These are phyloP conservation scores for Pulveroboletus sp. DNA, from an alignment of 768 basidiomycete genomes.

Conservation along the genomic window DNA sequence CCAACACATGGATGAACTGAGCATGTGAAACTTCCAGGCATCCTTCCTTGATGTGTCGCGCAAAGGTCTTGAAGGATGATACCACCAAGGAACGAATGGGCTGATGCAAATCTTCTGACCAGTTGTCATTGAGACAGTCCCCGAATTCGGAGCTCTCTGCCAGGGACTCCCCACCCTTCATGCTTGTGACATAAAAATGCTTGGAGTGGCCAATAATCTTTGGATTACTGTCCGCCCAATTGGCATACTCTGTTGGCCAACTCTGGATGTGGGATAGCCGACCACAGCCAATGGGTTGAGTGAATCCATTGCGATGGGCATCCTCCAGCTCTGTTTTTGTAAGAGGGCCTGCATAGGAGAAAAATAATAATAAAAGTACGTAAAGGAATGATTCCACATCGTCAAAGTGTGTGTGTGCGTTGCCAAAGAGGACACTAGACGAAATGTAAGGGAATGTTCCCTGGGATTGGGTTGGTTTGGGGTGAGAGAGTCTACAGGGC, in stretches of 20 bases:
- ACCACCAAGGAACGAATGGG: neutral
- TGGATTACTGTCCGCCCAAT: neutral
- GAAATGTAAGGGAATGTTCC: slow-evolving; percentile 14
- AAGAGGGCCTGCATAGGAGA: slow-evolving; percentile 5
- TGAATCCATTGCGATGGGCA: slow-evolving; percentile 1
- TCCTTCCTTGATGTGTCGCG: too few relatives aligned
- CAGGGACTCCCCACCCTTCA: neutral
- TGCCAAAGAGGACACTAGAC: slow-evolving; percentile 1
- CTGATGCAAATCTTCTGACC: neutral
- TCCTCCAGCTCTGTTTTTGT: neutral
- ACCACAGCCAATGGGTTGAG: neutral
- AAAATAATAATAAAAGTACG: slow-evolving; percentile 13
- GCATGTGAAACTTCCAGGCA: neutral
- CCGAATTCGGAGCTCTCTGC: neutral
- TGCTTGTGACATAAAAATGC: neutral
- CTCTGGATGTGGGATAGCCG: neutral
- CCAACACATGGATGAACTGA: neutral
- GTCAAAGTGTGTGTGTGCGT: slow-evolving; percentile 6
- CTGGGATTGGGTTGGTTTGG: neutral
- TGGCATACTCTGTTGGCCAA: slow-evolving; percentile 2
- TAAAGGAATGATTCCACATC: slow-evolving; percentile 19
- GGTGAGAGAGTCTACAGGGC: neutral
- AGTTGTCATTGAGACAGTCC: neutral
- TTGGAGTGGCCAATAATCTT: rapidly evolving
- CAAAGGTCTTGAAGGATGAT: too few relatives aligned